phyloP scores from a whole-genome alignment of 192 early-diverging fungal species.

The Backusella sp. region DNA sequence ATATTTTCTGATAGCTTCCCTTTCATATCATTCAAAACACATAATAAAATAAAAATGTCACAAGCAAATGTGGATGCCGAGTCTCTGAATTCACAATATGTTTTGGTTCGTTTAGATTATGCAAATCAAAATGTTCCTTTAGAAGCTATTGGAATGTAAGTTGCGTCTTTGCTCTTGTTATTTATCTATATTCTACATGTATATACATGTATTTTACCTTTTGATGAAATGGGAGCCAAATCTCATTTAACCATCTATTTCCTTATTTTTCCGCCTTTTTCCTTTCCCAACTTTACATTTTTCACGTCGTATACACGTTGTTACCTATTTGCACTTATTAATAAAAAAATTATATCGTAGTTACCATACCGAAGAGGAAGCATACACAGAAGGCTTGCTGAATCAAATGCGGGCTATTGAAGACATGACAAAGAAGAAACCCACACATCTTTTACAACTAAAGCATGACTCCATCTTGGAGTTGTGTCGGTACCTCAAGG shows the following conservation, averaged over 20 bases:
- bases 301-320: background rate
- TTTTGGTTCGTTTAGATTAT: background rate
- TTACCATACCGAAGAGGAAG: background rate
- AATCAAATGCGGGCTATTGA: constrained; percentile 9
- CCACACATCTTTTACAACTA: background rate
- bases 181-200: background rate
- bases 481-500: constrained; percentile 7
- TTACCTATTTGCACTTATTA: background rate
- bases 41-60: background rate
- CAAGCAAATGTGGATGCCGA: background rate
- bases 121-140: background rate
- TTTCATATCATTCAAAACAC: background rate
- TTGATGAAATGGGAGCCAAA: too few relatives aligned
- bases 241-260: too few relatives aligned
- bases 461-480: background rate
- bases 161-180: background rate
- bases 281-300: background rate
- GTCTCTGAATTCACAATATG: background rate
- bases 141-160: constrained; percentile 1
- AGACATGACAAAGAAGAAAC: background rate
- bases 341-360: background rate
- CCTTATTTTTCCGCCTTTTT: background rate
- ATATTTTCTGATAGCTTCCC: background rate
- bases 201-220: background rate
- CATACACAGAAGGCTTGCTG: background rate